phyloP scores from a whole-genome alignment of 441 rosid genomes.

The Erodium chrysanthum region DNA sequence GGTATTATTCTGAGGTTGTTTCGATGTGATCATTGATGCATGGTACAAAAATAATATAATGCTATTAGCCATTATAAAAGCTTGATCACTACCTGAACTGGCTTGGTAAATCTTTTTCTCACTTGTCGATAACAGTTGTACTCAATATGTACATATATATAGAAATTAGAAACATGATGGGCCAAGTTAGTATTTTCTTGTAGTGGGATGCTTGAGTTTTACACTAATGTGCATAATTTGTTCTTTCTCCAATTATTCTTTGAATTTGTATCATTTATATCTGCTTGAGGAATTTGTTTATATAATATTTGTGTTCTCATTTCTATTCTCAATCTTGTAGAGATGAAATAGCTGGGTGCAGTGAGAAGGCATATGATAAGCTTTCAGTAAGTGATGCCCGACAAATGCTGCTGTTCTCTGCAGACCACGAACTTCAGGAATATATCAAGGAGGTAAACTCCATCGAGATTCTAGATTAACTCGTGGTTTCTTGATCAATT shows the following conservation, averaged over 20 bases:
- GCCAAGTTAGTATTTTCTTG: background rate
- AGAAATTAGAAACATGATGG: background rate
- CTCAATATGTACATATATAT: background rate
- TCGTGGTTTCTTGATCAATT: background rate
- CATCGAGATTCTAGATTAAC: background rate
- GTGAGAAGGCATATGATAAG: conserved; percentile 90
- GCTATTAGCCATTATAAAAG: background rate
- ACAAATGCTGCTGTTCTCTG: conserved; percentile 64
- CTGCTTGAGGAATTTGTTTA: background rate
- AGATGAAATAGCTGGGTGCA: conserved; percentile 96
- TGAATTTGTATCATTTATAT: background rate
- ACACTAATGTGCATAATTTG: too few relatives aligned
- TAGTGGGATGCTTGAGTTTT: too few relatives aligned
- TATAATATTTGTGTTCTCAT: background rate
- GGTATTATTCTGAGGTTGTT: background rate
- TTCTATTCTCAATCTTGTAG: conserved; percentile 26
- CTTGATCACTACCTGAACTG: background rate
- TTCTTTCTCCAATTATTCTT: background rate
- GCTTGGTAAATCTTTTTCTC: background rate
- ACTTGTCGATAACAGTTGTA: background rate
- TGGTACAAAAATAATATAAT: background rate
- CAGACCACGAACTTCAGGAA: conserved; percentile 57
- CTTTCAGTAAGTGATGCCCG: conserved; percentile 60
- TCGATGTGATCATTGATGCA: background rate
- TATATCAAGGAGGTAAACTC: conserved; percentile 61